Percentiles rank a stretch among this genome's conserved stretches.
These are phyloP conservation scores for Anacardium occidentale DNA, from an alignment of 345 rosid genomes.

Conservation along the genomic window DNA sequence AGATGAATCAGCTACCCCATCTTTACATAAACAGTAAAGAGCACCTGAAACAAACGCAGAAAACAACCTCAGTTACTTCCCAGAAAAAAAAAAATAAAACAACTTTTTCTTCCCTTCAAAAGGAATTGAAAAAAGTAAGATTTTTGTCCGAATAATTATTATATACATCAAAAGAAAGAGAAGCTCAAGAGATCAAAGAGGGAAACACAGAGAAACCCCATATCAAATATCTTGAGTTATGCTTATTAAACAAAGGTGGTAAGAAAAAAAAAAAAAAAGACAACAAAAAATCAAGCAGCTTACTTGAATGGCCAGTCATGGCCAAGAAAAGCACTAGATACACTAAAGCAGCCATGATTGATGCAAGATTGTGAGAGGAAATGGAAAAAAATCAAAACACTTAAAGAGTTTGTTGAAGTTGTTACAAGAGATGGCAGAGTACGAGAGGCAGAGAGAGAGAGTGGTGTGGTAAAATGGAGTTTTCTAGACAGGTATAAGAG, in stretches of 20 bases:
- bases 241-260: neutral
- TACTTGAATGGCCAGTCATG: conserved; percentile 64
- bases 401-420: neutral
- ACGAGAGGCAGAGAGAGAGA: neutral
- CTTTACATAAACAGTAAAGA: conserved; percentile 70
- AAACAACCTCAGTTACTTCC: conserved; percentile 7
- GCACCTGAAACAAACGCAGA: conserved; percentile 43
- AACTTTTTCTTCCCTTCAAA: neutral
- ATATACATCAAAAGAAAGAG: neutral
- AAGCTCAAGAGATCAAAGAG: neutral
- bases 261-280: conserved; percentile 6
- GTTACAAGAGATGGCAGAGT: neutral
- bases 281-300: conserved; percentile 23
- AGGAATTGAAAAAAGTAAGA: too few species aligned
- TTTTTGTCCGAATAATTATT: too few species aligned
- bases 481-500: conserved; percentile 25
- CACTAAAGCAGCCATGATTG: conserved; percentile 55
- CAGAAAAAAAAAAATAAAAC: neutral
- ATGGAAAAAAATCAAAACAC: conserved; percentile 13
- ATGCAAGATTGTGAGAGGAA: conserved; percentile 17
- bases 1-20: conserved; percentile 46
- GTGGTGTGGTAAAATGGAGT: conserved; percentile 15
- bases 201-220: neutral
- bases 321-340: conserved; percentile 50
- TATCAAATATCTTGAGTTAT: neutral